Conservation (phyloP, 176 grass and related monocot species). For the Saccharum spontaneum region DNA sequence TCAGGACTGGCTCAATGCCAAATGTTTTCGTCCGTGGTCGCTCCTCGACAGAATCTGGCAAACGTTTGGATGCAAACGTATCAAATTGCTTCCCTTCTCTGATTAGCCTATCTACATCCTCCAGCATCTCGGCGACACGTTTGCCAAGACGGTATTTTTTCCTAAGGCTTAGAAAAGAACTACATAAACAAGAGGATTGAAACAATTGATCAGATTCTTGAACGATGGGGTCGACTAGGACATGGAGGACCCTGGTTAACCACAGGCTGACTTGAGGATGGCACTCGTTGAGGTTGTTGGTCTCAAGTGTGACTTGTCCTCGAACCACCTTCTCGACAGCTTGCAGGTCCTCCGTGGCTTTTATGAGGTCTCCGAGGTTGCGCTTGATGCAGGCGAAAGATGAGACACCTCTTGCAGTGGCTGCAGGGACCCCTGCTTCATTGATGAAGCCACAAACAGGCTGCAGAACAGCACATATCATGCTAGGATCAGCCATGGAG, state of each 20-base stretch:
- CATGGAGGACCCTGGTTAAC: slow-evolving; percentile 9
- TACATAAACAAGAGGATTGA: slow-evolving; percentile 30
- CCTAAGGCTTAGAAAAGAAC: slow-evolving; percentile 5
- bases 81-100: slow-evolving; percentile 29
- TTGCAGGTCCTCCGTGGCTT: slow-evolving; percentile 27
- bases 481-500: slow-evolving; percentile 26
- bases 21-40: slow-evolving; percentile 29
- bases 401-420: slow-evolving; percentile 19
- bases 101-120: slow-evolving; percentile 21
- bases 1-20: slow-evolving; percentile 36
- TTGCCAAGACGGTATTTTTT: slow-evolving; percentile 30
- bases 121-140: slow-evolving; percentile 20
- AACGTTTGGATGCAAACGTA: slow-evolving; percentile 27
- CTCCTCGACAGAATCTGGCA: slow-evolving; percentile 16
- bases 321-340: slow-evolving; percentile 18
- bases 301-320: slow-evolving; percentile 25
- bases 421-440: slow-evolving; percentile 19
- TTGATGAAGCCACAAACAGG: slow-evolving; percentile 36
- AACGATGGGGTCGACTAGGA: not conserved
- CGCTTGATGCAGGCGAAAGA: slow-evolving; percentile 39
- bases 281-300: slow-evolving; percentile 32
- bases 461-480: slow-evolving; percentile 18
- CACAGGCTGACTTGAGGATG: slow-evolving; percentile 35
- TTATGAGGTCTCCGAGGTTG: slow-evolving; percentile 16
- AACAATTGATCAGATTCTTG: slow-evolving; percentile 32